Conservation (phyloP, 306 rosid genomes). For the Pyrus communis region DNA sequence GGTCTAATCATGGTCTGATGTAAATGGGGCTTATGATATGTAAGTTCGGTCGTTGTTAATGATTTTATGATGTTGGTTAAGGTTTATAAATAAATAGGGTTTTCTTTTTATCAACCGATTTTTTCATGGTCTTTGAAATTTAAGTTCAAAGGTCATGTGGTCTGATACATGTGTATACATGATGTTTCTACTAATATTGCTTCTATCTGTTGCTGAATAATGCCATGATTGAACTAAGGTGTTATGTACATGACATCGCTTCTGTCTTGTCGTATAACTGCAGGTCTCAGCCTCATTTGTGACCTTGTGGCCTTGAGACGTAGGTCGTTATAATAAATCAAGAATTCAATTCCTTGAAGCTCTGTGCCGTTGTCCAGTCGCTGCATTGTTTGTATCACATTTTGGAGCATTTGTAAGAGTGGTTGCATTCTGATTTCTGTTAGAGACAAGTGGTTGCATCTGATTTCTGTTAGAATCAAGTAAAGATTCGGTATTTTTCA, state of each 20-base stretch:
- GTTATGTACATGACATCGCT: constrained; percentile 1
- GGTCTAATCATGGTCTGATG: background rate
- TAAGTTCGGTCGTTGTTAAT: background rate
- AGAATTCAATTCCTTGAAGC: constrained; percentile 23
- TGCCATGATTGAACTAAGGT: background rate
- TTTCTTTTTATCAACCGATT: background rate
- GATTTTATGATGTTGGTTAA: background rate
- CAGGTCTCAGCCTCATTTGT: constrained; percentile 57
- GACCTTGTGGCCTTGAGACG: constrained; percentile 36
- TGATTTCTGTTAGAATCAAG: constrained; percentile 57
- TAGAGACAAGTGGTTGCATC: constrained; percentile 39
- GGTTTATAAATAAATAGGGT: background rate
- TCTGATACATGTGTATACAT: background rate
- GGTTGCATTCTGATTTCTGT: constrained; percentile 53
- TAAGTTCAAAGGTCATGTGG: background rate
- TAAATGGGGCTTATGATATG: background rate
- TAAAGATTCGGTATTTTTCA: constrained; percentile 45
- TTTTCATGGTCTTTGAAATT: background rate
- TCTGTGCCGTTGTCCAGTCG: constrained; percentile 23
- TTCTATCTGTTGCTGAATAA: background rate
- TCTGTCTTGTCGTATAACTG: constrained; percentile 35
- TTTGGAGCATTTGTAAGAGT: constrained; percentile 53
- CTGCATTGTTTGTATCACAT: constrained; percentile 32
- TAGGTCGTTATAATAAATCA: constrained; percentile 36
- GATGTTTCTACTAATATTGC: background rate